phyloP scores from a whole-genome alignment of 2,329 filamentous ascomycete species.

The Hypoxylon sp. region DNA sequence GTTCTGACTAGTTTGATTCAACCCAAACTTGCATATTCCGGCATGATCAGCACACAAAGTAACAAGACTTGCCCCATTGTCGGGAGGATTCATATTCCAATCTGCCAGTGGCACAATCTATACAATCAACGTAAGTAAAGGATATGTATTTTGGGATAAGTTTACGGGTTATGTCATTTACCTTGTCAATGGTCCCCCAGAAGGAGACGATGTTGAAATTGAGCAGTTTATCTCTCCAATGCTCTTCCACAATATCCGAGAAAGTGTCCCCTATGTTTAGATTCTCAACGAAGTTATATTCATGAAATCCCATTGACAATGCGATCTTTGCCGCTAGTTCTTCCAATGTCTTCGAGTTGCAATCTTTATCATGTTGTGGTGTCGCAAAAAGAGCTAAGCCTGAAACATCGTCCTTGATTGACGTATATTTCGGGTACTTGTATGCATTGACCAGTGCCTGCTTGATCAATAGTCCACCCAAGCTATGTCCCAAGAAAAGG shows the following conservation, averaged over 20 bases:
- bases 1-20: neutral
- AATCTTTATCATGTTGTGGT: slow-evolving; percentile 36
- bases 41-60: neutral
- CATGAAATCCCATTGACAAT: slow-evolving; percentile 11
- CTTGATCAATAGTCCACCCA: slow-evolving; percentile 41
- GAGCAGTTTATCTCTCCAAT: slow-evolving; percentile 9
- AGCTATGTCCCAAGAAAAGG: slow-evolving; percentile 36
- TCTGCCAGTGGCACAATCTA: neutral
- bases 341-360: slow-evolving; percentile 35
- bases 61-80: neutral
- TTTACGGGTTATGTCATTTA: neutral
- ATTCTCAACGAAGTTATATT: neutral
- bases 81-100: neutral
- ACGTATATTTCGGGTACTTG: slow-evolving; percentile 34
- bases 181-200: slow-evolving; percentile 26
- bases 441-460: slow-evolving; percentile 43
- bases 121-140: neutral
- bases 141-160: too few relatives aligned
- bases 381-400: slow-evolving; percentile 43
- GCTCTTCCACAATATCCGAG: slow-evolving; percentile 31
- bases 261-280: slow-evolving; percentile 26
- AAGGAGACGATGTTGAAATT: slow-evolving; percentile 31
- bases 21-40: neutral
- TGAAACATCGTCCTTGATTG: slow-evolving; percentile 34
- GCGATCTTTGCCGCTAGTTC: slow-evolving; percentile 32